phyloP scores from a whole-genome alignment of 192 early-diverging fungal genomes.

The Backusella australiensis region DNA sequence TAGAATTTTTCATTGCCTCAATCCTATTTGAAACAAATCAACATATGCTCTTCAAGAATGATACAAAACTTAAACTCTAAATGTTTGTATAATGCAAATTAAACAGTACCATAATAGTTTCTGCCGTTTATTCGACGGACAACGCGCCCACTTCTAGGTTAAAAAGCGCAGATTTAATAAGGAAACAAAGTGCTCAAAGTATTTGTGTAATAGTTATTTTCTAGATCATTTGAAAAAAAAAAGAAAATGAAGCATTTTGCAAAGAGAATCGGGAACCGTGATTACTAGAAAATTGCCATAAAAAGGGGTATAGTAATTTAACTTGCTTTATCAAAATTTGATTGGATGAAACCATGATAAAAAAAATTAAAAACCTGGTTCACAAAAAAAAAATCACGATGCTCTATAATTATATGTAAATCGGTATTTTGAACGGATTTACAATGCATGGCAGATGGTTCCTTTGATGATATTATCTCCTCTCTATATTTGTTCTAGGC shows the following conservation, averaged over 20 bases:
- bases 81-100: not conserved
- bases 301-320: not conserved
- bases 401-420: not conserved
- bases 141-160: not conserved
- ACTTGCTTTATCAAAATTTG: not conserved
- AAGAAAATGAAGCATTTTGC: not conserved
- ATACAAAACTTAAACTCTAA: not conserved
- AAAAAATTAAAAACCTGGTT: not conserved
- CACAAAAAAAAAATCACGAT: not conserved
- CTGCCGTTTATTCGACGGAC: not conserved
- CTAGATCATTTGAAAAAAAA: not conserved
- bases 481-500: slow-evolving; percentile 7
- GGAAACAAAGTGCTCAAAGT: not conserved
- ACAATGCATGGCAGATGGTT: not conserved
- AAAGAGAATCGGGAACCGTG: not conserved
- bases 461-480: not conserved
- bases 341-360: not conserved
- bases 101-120: not conserved
- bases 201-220: not conserved
- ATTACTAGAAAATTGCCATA: slow-evolving; percentile 3
- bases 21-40: not conserved
- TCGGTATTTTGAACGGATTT: slow-evolving; percentile 7
- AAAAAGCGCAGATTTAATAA: not conserved
- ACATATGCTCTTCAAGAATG: not conserved
- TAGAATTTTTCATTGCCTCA: not conserved